Evolutionary conservation across 345 rosid species (phyloP).

Genomic region (Populus euphratica): DNA sequence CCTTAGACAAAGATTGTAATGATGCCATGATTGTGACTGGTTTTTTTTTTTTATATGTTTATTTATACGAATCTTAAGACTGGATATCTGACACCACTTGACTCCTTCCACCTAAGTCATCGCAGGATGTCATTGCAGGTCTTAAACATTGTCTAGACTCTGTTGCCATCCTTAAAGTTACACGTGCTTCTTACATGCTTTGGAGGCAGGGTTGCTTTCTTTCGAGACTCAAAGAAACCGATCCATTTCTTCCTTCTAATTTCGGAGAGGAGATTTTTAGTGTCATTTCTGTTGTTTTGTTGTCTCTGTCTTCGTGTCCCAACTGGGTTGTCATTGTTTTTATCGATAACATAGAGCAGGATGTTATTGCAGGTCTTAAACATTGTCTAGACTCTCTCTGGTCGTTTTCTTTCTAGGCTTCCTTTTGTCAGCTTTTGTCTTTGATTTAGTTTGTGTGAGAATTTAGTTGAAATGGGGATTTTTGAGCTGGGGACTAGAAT

Average conservation of each 20-base stretch:
- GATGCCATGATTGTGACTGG: not conserved
- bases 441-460: not conserved
- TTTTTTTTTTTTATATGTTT: not conserved
- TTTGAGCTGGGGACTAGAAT: not conserved
- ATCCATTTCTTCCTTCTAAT: not conserved
- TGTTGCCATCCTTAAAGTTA: not conserved
- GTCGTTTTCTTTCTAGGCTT: not conserved
- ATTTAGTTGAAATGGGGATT: constrained; percentile 3
- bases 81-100: not conserved
- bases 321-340: constrained; percentile 16
- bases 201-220: not conserved
- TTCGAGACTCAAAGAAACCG: not conserved
- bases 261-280: not conserved
- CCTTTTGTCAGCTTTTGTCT: not conserved
- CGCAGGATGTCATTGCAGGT: too few species aligned
- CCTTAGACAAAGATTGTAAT: not conserved
- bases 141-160: too few species aligned
- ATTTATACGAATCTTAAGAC: not conserved
- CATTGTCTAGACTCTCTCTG: not conserved
- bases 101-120: not conserved
- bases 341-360: too few species aligned
- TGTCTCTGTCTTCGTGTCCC: not conserved
- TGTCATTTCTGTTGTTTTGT: not conserved
- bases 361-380: constrained; percentile 9
- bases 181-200: not conserved